phyloP scores from a whole-genome alignment of 768 basidiomycete species.

The Leccinum subtestaceum region DNA sequence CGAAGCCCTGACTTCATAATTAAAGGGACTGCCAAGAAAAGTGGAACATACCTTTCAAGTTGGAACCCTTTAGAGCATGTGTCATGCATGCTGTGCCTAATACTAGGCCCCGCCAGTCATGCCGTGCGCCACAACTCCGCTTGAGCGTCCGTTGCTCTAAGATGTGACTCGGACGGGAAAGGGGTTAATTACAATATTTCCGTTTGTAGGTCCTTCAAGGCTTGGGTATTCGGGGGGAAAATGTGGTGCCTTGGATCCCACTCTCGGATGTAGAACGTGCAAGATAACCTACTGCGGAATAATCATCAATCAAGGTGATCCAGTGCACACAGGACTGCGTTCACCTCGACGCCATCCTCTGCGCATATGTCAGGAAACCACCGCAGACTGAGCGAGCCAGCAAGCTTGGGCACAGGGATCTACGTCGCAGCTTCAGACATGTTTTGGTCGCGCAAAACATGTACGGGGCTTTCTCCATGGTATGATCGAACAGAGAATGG shows the following conservation, averaged over 20 bases:
- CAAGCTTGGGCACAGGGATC: not conserved
- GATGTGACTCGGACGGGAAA: not conserved
- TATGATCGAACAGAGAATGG: not conserved
- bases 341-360: slow-evolving; percentile 5
- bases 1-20: not conserved
- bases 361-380: not conserved
- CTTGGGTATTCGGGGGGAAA: not conserved
- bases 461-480: not conserved
- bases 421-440: not conserved
- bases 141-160: not conserved
- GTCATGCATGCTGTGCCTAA: slow-evolving; percentile 1
- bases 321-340: not conserved
- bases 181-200: not conserved
- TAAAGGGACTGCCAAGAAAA: slow-evolving; percentile 10
- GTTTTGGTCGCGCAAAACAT: not conserved
- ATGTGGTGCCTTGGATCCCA: not conserved
- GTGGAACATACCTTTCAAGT: not conserved
- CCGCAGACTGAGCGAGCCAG: not conserved
- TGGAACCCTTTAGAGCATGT: not conserved
- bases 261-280: not conserved
- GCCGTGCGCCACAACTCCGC: not conserved
- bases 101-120: not conserved
- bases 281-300: not conserved
- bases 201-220: not conserved
- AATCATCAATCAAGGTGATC: not conserved